Evolutionary conservation across 1,284 basidiomycete genomes (phyloP).

Genomic region (Cryptococcus wingfieldii): DNA sequence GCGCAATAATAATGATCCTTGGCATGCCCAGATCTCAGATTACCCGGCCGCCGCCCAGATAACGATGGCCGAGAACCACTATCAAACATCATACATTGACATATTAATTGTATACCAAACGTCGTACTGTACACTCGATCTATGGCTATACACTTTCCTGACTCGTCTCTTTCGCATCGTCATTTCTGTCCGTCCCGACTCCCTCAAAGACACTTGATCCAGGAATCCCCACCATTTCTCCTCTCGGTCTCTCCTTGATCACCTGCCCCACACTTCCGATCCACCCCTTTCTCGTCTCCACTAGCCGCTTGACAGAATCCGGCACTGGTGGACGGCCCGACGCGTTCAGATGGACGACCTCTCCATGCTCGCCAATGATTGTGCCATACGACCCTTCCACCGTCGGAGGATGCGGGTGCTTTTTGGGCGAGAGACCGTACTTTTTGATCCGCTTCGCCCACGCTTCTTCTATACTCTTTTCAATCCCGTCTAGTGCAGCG

Average conservation of each 20-base stretch:
- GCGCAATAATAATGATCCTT: no score
- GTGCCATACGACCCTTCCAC: neutral
- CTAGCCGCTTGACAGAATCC: slow-evolving; percentile 64
- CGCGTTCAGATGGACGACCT: slow-evolving; percentile 42
- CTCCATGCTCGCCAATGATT: neutral
- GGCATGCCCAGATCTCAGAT: no score
- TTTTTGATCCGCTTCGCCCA: slow-evolving; percentile 51
- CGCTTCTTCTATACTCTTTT: slow-evolving; percentile 64
- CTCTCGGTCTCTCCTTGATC: slow-evolving; percentile 62
- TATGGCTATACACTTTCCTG: no score
- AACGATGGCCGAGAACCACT: no score
- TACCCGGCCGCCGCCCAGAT: no score
- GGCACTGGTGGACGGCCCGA: slow-evolving; percentile 57
- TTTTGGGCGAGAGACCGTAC: slow-evolving; percentile 61
- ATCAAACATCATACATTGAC: no score
- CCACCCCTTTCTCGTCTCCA: slow-evolving; percentile 68
- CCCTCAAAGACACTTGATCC: slow-evolving; percentile 67
- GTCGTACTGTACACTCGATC: no score
- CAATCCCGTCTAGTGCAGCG: slow-evolving; percentile 70
- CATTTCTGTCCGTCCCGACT: slow-evolving; percentile 59
- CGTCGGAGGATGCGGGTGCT: slow-evolving; percentile 63
- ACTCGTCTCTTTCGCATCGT: neutral
- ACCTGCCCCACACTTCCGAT: slow-evolving; percentile 63
- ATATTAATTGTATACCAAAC: no score
- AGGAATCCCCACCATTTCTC: slow-evolving; percentile 70